Conservation (phyloP, 1,284 basidiomycete species). For the Boletus smithii region DNA sequence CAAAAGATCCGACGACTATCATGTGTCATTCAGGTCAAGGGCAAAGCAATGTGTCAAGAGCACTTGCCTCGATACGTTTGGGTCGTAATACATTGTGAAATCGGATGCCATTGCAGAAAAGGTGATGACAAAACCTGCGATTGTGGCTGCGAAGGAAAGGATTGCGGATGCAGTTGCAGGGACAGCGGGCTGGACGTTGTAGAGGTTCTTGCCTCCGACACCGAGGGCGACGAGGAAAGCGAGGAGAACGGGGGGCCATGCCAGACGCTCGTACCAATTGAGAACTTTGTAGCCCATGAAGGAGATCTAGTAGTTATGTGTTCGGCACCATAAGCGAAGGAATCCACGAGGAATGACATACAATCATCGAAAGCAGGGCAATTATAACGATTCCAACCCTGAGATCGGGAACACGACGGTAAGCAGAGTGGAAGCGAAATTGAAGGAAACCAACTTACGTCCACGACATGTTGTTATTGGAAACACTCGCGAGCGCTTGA, state of each 20-base stretch:
- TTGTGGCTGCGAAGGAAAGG: conserved; percentile 61
- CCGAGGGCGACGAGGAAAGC: conserved; percentile 75
- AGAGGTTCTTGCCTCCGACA: conserved; percentile 66
- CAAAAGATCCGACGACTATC: conserved; percentile 65
- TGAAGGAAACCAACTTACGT: conserved; percentile 42
- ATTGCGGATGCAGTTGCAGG: conserved; percentile 54
- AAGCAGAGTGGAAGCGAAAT: conserved; percentile 8
- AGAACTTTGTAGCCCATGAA: conserved; percentile 79
- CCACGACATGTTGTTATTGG: conserved; percentile 62
- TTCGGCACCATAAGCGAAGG: conserved; percentile 1
- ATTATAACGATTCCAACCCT: conserved; percentile 91
- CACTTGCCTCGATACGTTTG: conserved; percentile 53
- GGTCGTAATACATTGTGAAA: conserved; percentile 66
- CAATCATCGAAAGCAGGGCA: conserved; percentile 69
- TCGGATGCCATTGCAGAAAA: conserved; percentile 68
- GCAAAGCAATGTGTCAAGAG: background rate
- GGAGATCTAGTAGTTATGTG: conserved; percentile 52
- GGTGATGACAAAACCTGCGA: conserved; percentile 75
- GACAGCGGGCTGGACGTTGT: conserved; percentile 37
- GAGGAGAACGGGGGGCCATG: conserved; percentile 79
- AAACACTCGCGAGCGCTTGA: conserved; percentile 72
- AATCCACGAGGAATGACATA: conserved; percentile 35
- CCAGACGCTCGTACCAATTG: conserved; percentile 72
- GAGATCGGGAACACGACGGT: conserved; percentile 5
- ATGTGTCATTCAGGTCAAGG: conserved; percentile 3